phyloP scores from a whole-genome alignment of 164 flowering plant species.

The Pachysandra terminalis region DNA sequence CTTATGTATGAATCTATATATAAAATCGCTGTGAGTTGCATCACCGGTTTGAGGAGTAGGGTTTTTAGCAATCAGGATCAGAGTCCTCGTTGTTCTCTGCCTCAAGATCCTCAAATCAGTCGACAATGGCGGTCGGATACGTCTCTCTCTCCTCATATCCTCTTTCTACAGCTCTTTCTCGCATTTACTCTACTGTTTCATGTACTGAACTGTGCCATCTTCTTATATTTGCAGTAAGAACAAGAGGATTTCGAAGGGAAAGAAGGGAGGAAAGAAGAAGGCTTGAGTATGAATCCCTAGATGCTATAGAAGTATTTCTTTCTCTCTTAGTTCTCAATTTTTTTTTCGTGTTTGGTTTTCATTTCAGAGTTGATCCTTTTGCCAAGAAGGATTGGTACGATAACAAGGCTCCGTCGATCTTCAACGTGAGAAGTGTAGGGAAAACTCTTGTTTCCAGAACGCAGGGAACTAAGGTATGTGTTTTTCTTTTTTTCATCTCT shows the following conservation, averaged over 20 bases:
- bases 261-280: slow-evolving; percentile 97
- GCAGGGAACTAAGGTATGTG: slow-evolving; percentile 85
- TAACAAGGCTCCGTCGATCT: slow-evolving; percentile 76
- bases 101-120: background rate
- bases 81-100: background rate
- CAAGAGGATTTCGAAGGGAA: slow-evolving; percentile 96
- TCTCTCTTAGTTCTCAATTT: background rate
- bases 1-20: background rate
- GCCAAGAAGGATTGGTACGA: slow-evolving; percentile 96
- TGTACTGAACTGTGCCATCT: background rate
- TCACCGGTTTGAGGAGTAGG: background rate
- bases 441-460: slow-evolving; percentile 88
- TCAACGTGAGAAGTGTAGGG: slow-evolving; percentile 57
- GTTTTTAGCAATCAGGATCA: background rate
- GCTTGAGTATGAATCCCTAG: slow-evolving; percentile 42
- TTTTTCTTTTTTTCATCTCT: background rate
- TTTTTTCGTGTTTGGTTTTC: background rate
- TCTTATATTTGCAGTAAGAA: slow-evolving; percentile 56
- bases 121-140: slow-evolving; percentile 30
- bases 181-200: background rate
- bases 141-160: background rate
- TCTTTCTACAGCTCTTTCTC: background rate
- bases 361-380: slow-evolving; percentile 65
- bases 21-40: too few relatives aligned
- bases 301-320: background rate